A percentile compares a stretch with the other conserved stretches of the same genome.
phyloP scores from a whole-genome alignment of 2,329 filamentous ascomycete species.

The Sporothrix humicola region DNA sequence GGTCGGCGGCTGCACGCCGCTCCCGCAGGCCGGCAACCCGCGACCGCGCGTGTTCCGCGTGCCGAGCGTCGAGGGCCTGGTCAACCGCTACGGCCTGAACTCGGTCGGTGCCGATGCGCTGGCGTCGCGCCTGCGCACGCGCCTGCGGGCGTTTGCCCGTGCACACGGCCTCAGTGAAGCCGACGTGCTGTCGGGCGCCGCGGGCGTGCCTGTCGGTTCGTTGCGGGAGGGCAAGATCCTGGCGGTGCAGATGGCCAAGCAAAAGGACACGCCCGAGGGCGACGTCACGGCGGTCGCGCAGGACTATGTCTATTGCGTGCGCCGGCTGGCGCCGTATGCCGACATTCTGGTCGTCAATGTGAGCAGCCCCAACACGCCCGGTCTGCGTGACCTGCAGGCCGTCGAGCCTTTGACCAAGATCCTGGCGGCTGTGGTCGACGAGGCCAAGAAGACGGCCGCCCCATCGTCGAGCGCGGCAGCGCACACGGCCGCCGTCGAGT shows the following conservation, averaged over 20 bases:
- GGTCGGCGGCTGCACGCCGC: constrained; percentile 86
- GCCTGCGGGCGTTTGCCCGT: constrained; percentile 78
- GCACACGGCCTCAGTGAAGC: constrained; percentile 72
- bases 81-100: constrained; percentile 96
- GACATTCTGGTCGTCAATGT: constrained; percentile 99
- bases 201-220: constrained; percentile 79
- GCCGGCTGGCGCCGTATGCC: constrained; percentile 81
- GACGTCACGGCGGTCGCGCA: constrained; percentile 82
- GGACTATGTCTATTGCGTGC: constrained; percentile 88
- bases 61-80: constrained; percentile 80
- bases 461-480: background rate
- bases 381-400: constrained; percentile 84
- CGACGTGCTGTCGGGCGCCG: constrained; percentile 74
- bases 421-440: constrained; percentile 79
- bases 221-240: constrained; percentile 76
- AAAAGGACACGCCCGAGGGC: constrained; percentile 85
- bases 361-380: constrained; percentile 93
- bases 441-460: constrained; percentile 67
- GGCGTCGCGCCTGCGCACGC: constrained; percentile 76
- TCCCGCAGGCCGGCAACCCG: constrained; percentile 87
- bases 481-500: constrained; percentile 25
- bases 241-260: constrained; percentile 94
- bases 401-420: constrained; percentile 81
- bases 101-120: constrained; percentile 87
- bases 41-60: constrained; percentile 88